Evolutionary conservation across 2,329 filamentous ascomycete species (phyloP).

Genomic region (Pseudocercospora vitis): DNA sequence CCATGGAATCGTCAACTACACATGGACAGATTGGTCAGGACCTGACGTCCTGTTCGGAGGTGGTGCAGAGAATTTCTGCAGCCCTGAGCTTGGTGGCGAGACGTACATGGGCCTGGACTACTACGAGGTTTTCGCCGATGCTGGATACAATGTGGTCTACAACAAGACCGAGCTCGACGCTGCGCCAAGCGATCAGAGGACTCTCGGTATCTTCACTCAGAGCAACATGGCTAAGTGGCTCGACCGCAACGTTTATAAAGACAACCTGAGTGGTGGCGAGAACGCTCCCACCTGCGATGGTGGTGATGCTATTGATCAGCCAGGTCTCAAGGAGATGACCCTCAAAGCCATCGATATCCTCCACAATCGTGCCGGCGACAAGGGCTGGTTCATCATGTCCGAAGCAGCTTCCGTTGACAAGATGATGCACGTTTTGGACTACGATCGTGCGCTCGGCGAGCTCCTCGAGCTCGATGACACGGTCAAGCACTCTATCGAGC

Average conservation of each 20-base stretch:
- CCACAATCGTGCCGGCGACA: constrained; percentile 55
- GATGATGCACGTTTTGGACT: constrained; percentile 84
- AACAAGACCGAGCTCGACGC: constrained; percentile 71
- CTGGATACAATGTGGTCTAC: constrained; percentile 68
- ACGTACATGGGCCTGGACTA: constrained; percentile 74
- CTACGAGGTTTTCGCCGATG: constrained; percentile 66
- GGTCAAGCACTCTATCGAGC: constrained; percentile 69
- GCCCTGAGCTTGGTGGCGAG: constrained; percentile 52
- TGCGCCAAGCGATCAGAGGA: constrained; percentile 59
- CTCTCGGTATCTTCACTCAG: constrained; percentile 75
- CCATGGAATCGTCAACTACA: constrained; percentile 75
- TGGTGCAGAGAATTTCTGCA: constrained; percentile 77
- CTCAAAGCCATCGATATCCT: constrained; percentile 56
- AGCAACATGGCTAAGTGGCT: constrained; percentile 78
- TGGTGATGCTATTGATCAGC: constrained; percentile 68
- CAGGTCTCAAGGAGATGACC: constrained; percentile 86
- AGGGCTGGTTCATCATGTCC: constrained; percentile 85
- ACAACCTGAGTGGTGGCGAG: constrained; percentile 64
- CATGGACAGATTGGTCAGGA: constrained; percentile 72
- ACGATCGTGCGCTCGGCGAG: constrained; percentile 80
- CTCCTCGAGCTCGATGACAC: constrained; percentile 85
- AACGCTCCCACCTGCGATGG: constrained; percentile 69
- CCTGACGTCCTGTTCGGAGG: constrained; percentile 79
- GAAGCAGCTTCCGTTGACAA: constrained; percentile 86
- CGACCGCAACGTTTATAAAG: constrained; percentile 76